Evolutionary conservation across 345 rosid genomes (phyloP).

Genomic region (Salix arbutifolia): DNA sequence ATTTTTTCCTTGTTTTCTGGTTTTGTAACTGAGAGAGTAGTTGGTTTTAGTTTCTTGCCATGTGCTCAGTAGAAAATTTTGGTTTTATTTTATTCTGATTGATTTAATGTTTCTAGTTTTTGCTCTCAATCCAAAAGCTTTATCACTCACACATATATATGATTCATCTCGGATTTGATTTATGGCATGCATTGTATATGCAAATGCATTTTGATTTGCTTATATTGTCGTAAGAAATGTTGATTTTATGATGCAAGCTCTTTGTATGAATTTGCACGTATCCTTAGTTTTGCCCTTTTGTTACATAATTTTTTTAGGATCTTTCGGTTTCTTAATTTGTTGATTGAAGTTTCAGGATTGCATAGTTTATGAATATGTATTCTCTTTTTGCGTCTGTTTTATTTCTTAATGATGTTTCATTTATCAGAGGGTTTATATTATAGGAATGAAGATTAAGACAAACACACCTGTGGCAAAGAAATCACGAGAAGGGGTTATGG

Average conservation of each 20-base stretch:
- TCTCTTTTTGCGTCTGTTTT: neutral
- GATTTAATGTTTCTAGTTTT: neutral
- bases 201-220: neutral
- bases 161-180: neutral
- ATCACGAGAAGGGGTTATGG: slow-evolving; percentile 99
- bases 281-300: neutral
- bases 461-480: slow-evolving; percentile 92
- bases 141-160: neutral
- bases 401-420: slow-evolving; percentile 2
- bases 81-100: neutral
- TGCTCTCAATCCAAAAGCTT: neutral
- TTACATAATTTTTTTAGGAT: neutral
- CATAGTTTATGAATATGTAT: neutral
- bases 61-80: neutral
- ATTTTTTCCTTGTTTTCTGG: neutral
- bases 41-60: neutral
- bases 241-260: neutral
- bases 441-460: slow-evolving; percentile 99
- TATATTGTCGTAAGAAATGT: neutral
- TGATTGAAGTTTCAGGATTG: neutral
- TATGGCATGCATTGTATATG: neutral
- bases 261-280: neutral
- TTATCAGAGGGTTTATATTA: slow-evolving; percentile 3
- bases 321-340: neutral
- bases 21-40: neutral